Percentiles rank a stretch among this genome's conserved stretches.
Evolutionary conservation across 176 grass and related monocot genomes (phyloP).

Genomic region (Phoenix dactylifera): DNA sequence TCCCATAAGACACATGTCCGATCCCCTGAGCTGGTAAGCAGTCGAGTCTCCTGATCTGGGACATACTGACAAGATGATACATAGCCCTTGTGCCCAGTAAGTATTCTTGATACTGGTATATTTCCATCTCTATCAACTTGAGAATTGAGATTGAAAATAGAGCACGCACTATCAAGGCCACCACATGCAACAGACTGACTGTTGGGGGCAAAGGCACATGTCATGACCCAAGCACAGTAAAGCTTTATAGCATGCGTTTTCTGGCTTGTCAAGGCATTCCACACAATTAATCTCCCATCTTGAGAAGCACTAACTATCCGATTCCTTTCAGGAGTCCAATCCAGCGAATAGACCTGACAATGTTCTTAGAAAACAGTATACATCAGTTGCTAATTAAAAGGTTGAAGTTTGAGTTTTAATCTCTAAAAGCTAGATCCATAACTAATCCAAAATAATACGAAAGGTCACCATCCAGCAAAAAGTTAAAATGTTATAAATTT

Average conservation of each 20-base stretch:
- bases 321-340: constrained; percentile 98
- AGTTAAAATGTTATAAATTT: no score
- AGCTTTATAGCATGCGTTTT: constrained; percentile 99
- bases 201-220: constrained; percentile 91
- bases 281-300: constrained; percentile 91
- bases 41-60: constrained; percentile 71
- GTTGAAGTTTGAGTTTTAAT: no score
- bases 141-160: constrained; percentile 91
- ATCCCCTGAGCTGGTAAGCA: constrained; percentile 88
- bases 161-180: constrained; percentile 94
- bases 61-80: constrained; percentile 94
- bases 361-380: constrained; percentile 17
- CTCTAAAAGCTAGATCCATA: no score
- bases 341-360: constrained; percentile 88
- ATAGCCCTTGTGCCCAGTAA: constrained; percentile 96
- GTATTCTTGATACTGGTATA: constrained; percentile 66
- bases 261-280: constrained; percentile 99
- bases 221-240: constrained; percentile 91
- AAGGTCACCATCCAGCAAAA: no score
- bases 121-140: constrained; percentile 88
- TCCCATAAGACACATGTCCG: constrained; percentile 92
- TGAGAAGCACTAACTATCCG: constrained; percentile 92
- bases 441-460: no score
- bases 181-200: constrained; percentile 93
- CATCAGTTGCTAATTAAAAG: constrained; percentile 15